Evolutionary conservation across 257 asterid genomes (phyloP), one percentile per base, ranked within the genome.

Genomic region (Catharanthus roseus): DNA sequence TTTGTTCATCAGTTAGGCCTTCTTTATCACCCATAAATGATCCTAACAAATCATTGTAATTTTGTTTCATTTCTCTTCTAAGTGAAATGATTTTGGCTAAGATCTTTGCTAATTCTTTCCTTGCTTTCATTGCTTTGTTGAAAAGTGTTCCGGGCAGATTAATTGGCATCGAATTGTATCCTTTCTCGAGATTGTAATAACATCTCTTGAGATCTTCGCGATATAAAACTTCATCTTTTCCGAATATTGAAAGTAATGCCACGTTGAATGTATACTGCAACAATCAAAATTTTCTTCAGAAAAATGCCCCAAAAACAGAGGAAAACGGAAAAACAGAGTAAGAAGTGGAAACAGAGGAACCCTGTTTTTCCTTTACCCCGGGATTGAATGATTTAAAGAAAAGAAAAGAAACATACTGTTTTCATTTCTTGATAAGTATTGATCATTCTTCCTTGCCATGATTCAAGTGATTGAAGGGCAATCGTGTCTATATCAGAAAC

Each of bases 91-190:
- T 74, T 68, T 79, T 82, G 0, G 80, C 82, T 44, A 82, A 72
- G 29, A 71, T 82, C 58, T 77, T 77, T 1, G 83, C 79, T 26
- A 82, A 44, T 34, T 79, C 81, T 36, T 76, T 82, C 62, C 86
- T 76, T 31, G 86, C 86, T 79, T 82, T 82, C 83, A 82, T 79
- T 53, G 86, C 61, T 67, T 82, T 76, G 73, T 82, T 69, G 74
- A 82, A 82, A 39, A 77, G 80, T 49, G 86, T 82, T 54, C 86
- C 86, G 0, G 86, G 86, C 33, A 82, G 72, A 58, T 82, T 79
- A 0, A 82, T 82, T 9, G 86, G 78, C 86, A 82, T 82, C 33
- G 86, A 82, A 71, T 82, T 82, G 76, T 82, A 82, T 2, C 86
- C 86, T 65, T 76, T 75, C 54, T 82, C 86, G 1, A 82, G 81